phyloP scores from a whole-genome alignment of 306 rosid species.

The Dicorynia guianensis region DNA sequence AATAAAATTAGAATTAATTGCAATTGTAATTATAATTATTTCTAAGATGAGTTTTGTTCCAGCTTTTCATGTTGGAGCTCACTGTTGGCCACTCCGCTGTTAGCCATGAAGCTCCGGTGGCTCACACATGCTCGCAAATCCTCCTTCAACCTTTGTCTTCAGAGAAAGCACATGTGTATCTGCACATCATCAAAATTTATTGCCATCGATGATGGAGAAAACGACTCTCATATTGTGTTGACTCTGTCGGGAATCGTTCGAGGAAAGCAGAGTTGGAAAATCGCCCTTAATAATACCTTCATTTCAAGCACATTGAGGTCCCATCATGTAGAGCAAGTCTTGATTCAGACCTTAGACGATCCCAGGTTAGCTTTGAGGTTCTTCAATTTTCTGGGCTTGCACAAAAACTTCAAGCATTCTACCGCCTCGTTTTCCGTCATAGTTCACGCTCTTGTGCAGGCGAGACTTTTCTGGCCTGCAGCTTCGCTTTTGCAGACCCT shows the following conservation, averaged over 20 bases:
- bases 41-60: no score
- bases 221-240: slow-evolving; percentile 60
- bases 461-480: slow-evolving; percentile 75
- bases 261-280: slow-evolving; percentile 79
- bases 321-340: slow-evolving; percentile 70
- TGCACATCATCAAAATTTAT: slow-evolving; percentile 34
- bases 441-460: slow-evolving; percentile 71
- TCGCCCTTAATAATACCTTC: slow-evolving; percentile 60
- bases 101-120: slow-evolving; percentile 37
- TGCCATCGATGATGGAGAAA: slow-evolving; percentile 47
- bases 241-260: slow-evolving; percentile 65
- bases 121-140: slow-evolving; percentile 42
- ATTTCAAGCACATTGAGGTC: slow-evolving; percentile 63
- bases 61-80: neutral
- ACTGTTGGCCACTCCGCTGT: no score
- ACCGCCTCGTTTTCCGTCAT: slow-evolving; percentile 75
- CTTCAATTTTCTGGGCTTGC: slow-evolving; percentile 90
- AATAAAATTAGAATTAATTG: no score
- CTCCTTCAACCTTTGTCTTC: slow-evolving; percentile 29
- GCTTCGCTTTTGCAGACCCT: slow-evolving; percentile 83
- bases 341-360: slow-evolving; percentile 61
- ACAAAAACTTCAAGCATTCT: slow-evolving; percentile 75
- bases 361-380: slow-evolving; percentile 84
- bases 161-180: slow-evolving; percentile 34
- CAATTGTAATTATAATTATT: no score